Conservation (phyloP, 495 filamentous ascomycete genomes). For the Wilcoxina mikolae region DNA sequence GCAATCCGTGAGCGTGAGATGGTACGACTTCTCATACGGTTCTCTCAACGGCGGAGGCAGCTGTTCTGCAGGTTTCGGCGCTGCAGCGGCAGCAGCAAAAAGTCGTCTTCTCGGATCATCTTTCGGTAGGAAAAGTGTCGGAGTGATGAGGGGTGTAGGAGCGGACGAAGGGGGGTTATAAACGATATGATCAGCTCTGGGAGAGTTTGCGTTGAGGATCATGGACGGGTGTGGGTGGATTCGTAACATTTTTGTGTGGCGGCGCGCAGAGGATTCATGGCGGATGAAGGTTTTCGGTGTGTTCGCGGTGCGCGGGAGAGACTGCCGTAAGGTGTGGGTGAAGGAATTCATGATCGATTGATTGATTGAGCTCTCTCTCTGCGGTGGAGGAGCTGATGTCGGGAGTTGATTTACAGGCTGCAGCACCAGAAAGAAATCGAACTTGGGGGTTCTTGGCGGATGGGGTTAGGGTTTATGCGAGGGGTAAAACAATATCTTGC, state of each 20-base stretch:
- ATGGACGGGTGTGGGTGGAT: conserved; percentile 31
- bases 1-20: conserved; percentile 59
- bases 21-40: conserved; percentile 47
- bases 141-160: conserved; percentile 71
- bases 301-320: conserved; percentile 10
- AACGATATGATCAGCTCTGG: conserved; percentile 52
- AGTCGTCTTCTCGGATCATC: conserved; percentile 56
- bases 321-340: not conserved
- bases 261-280: conserved; percentile 19
- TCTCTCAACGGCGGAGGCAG: conserved; percentile 45
- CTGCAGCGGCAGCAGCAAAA: conserved; percentile 29
- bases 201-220: conserved; percentile 40
- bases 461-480: not conserved
- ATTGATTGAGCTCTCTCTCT: not conserved
- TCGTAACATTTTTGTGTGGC: conserved; percentile 22
- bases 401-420: no score
- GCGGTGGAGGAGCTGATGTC: not conserved
- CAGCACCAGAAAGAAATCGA: not conserved
- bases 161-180: conserved; percentile 87
- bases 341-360: conserved; percentile 15
- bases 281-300: conserved; percentile 9
- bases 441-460: not conserved
- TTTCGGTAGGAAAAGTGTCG: conserved; percentile 72
- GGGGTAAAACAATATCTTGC: not conserved
- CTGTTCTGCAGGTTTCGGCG: conserved; percentile 12